A percentile compares a stretch with the other conserved stretches of the same genome.
Conservation (phyloP, 1,284 basidiomycete species). For the Ustilago xerochloae region DNA sequence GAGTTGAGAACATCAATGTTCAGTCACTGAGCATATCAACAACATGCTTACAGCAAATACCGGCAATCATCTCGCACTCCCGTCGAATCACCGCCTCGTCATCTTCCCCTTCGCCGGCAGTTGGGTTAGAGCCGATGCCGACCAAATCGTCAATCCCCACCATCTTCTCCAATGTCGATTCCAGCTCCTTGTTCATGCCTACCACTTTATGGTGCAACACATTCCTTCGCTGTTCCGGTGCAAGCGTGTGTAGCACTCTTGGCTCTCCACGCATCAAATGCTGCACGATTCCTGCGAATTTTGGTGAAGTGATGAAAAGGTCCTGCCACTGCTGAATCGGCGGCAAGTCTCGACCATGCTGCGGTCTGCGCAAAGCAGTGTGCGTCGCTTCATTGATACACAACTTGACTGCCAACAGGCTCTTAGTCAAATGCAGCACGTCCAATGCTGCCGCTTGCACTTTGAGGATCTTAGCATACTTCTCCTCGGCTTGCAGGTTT, state of each 20-base stretch:
- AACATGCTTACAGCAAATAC: constrained; percentile 43
- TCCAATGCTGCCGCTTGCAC: background rate
- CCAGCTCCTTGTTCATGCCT: constrained; percentile 14
- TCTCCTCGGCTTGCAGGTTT: background rate
- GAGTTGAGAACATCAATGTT: background rate
- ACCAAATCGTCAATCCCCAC: constrained; percentile 13
- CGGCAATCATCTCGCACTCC: constrained; percentile 23
- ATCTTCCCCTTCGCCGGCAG: background rate
- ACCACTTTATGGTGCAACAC: constrained; percentile 15
- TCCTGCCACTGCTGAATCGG: constrained; percentile 13
- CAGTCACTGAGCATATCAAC: constrained; percentile 21
- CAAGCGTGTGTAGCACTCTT: background rate
- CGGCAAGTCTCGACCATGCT: background rate
- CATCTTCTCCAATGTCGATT: constrained; percentile 19
- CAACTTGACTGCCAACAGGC: constrained; percentile 11
- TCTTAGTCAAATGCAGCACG: constrained; percentile 14
- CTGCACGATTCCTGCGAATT: background rate
- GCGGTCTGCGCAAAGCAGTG: background rate
- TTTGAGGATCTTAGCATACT: constrained; percentile 9
- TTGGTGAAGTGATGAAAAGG: background rate
- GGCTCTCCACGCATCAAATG: constrained; percentile 2
- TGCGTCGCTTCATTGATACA: constrained; percentile 17
- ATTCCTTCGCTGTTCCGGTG: background rate
- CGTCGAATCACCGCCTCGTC: constrained; percentile 1
- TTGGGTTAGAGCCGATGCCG: background rate